Evolutionary conservation across 805 yeast species (phyloP).

Genomic region (Lachancea meyersii): DNA sequence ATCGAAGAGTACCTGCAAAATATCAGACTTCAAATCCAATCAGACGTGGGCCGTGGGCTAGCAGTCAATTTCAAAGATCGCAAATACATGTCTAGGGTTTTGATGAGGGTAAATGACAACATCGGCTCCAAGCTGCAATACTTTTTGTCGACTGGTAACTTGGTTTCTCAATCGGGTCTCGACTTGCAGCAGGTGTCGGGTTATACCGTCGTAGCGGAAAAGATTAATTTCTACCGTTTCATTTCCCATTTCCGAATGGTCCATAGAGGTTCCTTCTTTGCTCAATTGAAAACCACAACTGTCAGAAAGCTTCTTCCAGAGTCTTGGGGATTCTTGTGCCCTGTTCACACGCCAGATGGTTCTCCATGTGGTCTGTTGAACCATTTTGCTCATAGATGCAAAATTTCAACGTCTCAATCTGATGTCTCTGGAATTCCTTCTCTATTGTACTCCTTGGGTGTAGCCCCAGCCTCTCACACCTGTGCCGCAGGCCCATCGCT

Average conservation of each 20-base stretch:
- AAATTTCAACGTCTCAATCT: constrained; percentile 66
- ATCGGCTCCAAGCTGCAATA: constrained; percentile 93
- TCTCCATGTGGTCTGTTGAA: constrained; percentile 97
- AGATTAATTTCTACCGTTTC: constrained; percentile 94
- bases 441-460: constrained; percentile 67
- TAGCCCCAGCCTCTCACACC: constrained; percentile 63
- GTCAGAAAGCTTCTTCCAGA: constrained; percentile 95
- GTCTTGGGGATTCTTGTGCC: constrained; percentile 98
- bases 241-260: constrained; percentile 99
- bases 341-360: constrained; percentile 99
- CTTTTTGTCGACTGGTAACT: constrained; percentile 92
- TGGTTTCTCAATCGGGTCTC: constrained; percentile 93
- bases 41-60: constrained; percentile 72
- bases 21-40: constrained; percentile 65
- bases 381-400: constrained; percentile 94
- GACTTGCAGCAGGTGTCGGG: constrained; percentile 98
- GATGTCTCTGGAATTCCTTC: constrained; percentile 70
- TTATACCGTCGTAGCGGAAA: constrained; percentile 97
- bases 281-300: constrained; percentile 94
- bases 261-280: constrained; percentile 98
- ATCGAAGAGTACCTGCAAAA: constrained; percentile 83
- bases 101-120: constrained; percentile 78
- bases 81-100: constrained; percentile 74
- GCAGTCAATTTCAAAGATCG: constrained; percentile 80
- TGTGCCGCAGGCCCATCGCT: constrained; percentile 82